A percentile compares a stretch with the other conserved stretches of the same genome.
phyloP scores from a whole-genome alignment of 78 protist species.

The Neovahlkampfia damariscottae region DNA sequence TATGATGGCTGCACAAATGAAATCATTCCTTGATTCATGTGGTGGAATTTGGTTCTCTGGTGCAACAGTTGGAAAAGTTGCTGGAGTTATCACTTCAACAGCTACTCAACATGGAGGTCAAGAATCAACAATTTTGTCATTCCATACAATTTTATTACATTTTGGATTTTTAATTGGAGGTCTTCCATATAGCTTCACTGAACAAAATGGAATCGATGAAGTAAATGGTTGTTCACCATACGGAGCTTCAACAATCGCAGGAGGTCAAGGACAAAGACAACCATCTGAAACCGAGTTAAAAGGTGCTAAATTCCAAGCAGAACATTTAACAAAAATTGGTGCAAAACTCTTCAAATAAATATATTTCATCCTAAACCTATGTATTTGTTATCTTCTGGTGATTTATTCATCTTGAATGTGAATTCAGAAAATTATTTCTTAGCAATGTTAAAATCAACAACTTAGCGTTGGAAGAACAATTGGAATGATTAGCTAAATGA shows the following conservation, averaged over 20 bases:
- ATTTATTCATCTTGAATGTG: too few species aligned
- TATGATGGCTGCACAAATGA: constrained; percentile 30
- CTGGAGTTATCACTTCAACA: constrained; percentile 28
- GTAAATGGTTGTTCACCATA: constrained; percentile 34
- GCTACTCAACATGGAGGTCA: constrained; percentile 39
- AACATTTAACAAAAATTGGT: not conserved
- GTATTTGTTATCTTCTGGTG: too few species aligned
- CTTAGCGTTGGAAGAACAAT: too few species aligned
- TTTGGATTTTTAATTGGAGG: constrained; percentile 18
- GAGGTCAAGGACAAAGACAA: constrained; percentile 38
- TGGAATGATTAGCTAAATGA: too few species aligned
- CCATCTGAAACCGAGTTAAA: constrained; percentile 35
- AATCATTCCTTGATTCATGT: constrained; percentile 22
- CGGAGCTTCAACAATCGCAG: constrained; percentile 45
- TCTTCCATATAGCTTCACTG: not conserved
- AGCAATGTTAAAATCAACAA: too few species aligned
- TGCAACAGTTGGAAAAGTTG: constrained; percentile 32
- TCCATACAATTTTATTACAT: constrained; percentile 20
- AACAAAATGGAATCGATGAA: not conserved
- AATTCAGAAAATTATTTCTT: too few species aligned
- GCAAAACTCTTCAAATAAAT: too few species aligned
- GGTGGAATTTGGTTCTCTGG: constrained; percentile 30
- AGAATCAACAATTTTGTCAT: constrained; percentile 26
- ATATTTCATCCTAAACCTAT: too few species aligned
- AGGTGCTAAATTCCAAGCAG: constrained; percentile 9